These are phyloP conservation scores for Leccinum longicurvipes DNA, from an alignment of 768 basidiomycete genomes.

Conservation along the genomic window DNA sequence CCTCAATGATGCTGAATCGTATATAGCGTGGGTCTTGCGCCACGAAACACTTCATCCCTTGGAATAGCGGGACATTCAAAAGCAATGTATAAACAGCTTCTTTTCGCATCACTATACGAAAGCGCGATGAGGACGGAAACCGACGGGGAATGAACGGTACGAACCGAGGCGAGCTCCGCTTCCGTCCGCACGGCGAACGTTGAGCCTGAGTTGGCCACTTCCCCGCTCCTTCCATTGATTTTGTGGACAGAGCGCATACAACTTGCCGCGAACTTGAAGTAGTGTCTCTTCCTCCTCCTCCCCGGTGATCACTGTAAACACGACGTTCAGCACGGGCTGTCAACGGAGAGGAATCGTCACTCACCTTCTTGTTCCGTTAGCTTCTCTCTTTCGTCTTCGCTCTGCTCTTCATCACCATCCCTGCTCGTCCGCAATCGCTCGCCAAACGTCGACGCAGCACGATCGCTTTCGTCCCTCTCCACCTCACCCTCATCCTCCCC, in stretches of 20 bases:
- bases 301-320: slow-evolving; percentile 59
- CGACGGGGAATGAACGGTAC: neutral
- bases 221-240: slow-evolving; percentile 78
- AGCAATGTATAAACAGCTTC: slow-evolving; percentile 76
- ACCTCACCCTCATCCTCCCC: slow-evolving; percentile 45
- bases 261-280: slow-evolving; percentile 73
- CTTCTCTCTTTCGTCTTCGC: slow-evolving; percentile 39
- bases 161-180: slow-evolving; percentile 66
- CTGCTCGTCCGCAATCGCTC: slow-evolving; percentile 62
- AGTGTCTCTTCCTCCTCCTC: slow-evolving; percentile 81
- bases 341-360: slow-evolving; percentile 15
- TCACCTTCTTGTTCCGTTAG: slow-evolving; percentile 69
- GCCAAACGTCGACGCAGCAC: slow-evolving; percentile 48
- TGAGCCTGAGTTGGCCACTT: slow-evolving; percentile 66
- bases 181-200: slow-evolving; percentile 61
- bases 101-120: slow-evolving; percentile 71
- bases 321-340: neutral
- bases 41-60: slow-evolving; percentile 69
- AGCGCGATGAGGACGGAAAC: slow-evolving; percentile 4
- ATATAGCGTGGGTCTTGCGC: slow-evolving; percentile 80
- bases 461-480: slow-evolving; percentile 31
- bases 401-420: slow-evolving; percentile 53
- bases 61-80: slow-evolving; percentile 72
- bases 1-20: slow-evolving; percentile 70
- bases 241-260: slow-evolving; percentile 56